phyloP scores from a whole-genome alignment of 768 basidiomycete genomes.

The Solioccasus polychromus region DNA sequence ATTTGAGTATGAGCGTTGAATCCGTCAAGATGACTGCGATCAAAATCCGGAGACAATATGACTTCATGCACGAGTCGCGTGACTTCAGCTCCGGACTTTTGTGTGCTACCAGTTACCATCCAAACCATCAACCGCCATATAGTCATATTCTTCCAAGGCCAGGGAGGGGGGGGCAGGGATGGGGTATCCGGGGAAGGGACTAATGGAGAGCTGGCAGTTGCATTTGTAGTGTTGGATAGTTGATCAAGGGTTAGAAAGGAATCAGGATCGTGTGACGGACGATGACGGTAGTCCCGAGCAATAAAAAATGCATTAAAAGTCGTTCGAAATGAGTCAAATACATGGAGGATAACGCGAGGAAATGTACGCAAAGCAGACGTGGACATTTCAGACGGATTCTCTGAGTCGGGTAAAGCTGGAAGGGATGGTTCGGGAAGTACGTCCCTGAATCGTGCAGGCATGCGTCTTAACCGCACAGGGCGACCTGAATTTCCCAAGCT shows the following conservation, averaged over 20 bases:
- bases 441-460: not conserved
- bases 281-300: not conserved
- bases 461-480: not conserved
- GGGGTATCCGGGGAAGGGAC: not conserved
- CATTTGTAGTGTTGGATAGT: not conserved
- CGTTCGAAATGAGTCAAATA: not conserved
- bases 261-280: not conserved
- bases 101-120: not conserved
- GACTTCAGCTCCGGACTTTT: not conserved
- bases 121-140: not conserved
- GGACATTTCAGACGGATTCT: too few relatives aligned
- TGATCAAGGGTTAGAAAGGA: not conserved
- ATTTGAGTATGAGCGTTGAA: not conserved
- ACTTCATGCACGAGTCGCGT: not conserved
- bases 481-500: not conserved
- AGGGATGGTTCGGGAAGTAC: not conserved
- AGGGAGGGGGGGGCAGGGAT: not conserved
- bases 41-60: not conserved
- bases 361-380: too few relatives aligned
- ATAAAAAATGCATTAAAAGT: not conserved
- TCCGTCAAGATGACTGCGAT: not conserved
- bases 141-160: conserved; percentile 15
- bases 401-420: not conserved
- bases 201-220: not conserved
- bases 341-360: not conserved